Evolutionary conservation across 2,329 filamentous ascomycete species (phyloP), one percentile per base, ranked within the genome.

Genomic region (Aspergillus oerlinghausenensis): DNA sequence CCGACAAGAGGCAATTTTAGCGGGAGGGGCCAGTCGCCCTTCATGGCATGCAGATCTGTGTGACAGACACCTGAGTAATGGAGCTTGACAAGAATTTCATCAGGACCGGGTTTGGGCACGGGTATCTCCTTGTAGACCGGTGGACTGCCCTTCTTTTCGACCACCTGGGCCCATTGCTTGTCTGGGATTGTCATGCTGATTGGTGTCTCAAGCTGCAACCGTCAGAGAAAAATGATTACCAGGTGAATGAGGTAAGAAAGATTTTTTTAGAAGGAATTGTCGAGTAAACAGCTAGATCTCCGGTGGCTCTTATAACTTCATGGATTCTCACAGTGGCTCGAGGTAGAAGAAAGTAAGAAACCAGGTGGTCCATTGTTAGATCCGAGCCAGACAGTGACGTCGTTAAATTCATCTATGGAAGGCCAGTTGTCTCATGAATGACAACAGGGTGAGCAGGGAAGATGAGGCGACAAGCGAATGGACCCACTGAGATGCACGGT

Each of bases 31-130:
- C 92, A 96, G 79, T 96, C 92, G 57, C 92, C 92, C 63, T 90
- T 89, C 77, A 93, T 83, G 67, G 90, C 90, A 72, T 88, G 85
- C 3, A 87, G 82, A 74, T 95, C 90, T 38, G 91, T 95, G 80
- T 95, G 91, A 82, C 91, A 96, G 65, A 96, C 91, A 72, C 91
- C 91, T 28, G 88, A 89, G 82, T 85, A 96, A 76, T 92, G 92
- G 82, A 96, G 84, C 78, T 95, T 93, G 78, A 96, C 80, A 63
- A 97, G 88, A 65, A 96, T 89, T 77, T 97, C 90, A 78, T 96
- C 92, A 52, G 92, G 88, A 23, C 87, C 90, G 42, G 92, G 92
- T 74, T 87, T 84, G 61, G 81, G 82, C 52, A 96, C 91, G 64
- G 89, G 87, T 68, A 97, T 93, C 77, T 75, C 68, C 60, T 75